Percentiles rank a stretch among this genome's conserved stretches.
phyloP scores from a whole-genome alignment of 1,284 basidiomycete genomes.

The Sanghuangporus sanghuang region DNA sequence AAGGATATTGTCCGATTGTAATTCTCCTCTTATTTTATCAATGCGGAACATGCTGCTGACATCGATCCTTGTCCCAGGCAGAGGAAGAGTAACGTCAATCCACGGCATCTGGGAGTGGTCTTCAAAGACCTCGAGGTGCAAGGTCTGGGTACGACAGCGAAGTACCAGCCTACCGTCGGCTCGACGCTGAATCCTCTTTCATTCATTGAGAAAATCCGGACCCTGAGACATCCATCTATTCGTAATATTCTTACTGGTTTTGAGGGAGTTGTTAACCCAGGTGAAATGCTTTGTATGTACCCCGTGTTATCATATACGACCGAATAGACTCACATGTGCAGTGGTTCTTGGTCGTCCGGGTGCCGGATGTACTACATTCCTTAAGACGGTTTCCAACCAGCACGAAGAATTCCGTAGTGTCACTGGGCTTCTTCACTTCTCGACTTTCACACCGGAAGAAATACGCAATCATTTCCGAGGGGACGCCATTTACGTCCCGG shows the following conservation, averaged over 20 bases:
- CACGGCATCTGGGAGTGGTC: constrained; percentile 18
- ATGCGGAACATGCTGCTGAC: background rate
- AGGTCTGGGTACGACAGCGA: constrained; percentile 21
- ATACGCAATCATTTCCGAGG: constrained; percentile 24
- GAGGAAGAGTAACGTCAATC: background rate
- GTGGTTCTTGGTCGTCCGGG: constrained; percentile 38
- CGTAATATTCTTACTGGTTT: constrained; percentile 28
- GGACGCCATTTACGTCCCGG: constrained; percentile 20
- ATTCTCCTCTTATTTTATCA: background rate
- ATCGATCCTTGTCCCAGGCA: background rate
- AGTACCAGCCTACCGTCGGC: constrained; percentile 23
- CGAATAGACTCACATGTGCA: constrained; percentile 7
- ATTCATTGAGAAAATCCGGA: constrained; percentile 14
- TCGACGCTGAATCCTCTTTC: constrained; percentile 21
- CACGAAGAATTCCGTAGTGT: constrained; percentile 30
- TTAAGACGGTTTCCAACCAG: constrained; percentile 37
- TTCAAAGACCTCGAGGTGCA: constrained; percentile 23
- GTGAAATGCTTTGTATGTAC: constrained; percentile 34
- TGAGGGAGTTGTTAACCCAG: constrained; percentile 29
- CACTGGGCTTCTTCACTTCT: constrained; percentile 32
- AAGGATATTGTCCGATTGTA: constrained; percentile 9
- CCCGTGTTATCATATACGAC: background rate
- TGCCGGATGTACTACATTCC: constrained; percentile 36
- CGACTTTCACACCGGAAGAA: constrained; percentile 26
- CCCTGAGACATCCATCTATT: constrained; percentile 21